Evolutionary conservation across 352 stramenopile species (phyloP).

Genomic region (Thalassiosira ordinaria): DNA sequence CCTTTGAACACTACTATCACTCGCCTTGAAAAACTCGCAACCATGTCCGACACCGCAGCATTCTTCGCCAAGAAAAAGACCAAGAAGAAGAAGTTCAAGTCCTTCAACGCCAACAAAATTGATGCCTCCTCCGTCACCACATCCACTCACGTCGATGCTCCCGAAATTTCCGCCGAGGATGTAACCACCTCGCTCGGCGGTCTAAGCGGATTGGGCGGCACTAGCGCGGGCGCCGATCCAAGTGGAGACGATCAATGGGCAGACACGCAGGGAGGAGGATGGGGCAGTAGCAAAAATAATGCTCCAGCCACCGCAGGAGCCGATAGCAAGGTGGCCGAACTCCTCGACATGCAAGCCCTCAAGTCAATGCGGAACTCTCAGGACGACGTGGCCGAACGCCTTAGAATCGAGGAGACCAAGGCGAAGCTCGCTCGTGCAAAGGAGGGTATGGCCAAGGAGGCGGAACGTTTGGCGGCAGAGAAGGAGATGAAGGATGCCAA

Average conservation of each 20-base stretch:
- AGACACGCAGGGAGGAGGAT: slow-evolving; percentile 45
- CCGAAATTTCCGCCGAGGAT: slow-evolving; percentile 65
- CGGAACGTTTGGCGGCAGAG: slow-evolving; percentile 71
- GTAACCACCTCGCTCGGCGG: slow-evolving; percentile 36
- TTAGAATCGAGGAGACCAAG: slow-evolving; percentile 86
- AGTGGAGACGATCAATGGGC: slow-evolving; percentile 46
- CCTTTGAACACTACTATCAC: background rate
- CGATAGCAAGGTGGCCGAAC: slow-evolving; percentile 64
- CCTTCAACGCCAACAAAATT: slow-evolving; percentile 87
- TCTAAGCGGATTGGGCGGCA: background rate
- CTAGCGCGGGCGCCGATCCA: background rate
- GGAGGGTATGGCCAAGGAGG: slow-evolving; percentile 85
- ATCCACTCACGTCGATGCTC: slow-evolving; percentile 81
- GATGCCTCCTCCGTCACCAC: slow-evolving; percentile 70
- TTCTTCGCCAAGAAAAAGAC: slow-evolving; percentile 86
- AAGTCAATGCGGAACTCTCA: slow-evolving; percentile 62
- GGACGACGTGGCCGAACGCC: slow-evolving; percentile 79
- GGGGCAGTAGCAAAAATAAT: slow-evolving; percentile 43
- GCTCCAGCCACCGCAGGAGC: slow-evolving; percentile 16
- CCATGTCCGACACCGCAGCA: slow-evolving; percentile 76
- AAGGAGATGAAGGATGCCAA: slow-evolving; percentile 73
- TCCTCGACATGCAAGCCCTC: slow-evolving; percentile 81
- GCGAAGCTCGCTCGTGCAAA: slow-evolving; percentile 73
- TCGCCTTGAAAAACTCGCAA: slow-evolving; percentile 1
- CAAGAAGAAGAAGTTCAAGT: slow-evolving; percentile 84